Conservation (phyloP, 768 basidiomycete genomes). For the Candolleomyces efflorescens region DNA sequence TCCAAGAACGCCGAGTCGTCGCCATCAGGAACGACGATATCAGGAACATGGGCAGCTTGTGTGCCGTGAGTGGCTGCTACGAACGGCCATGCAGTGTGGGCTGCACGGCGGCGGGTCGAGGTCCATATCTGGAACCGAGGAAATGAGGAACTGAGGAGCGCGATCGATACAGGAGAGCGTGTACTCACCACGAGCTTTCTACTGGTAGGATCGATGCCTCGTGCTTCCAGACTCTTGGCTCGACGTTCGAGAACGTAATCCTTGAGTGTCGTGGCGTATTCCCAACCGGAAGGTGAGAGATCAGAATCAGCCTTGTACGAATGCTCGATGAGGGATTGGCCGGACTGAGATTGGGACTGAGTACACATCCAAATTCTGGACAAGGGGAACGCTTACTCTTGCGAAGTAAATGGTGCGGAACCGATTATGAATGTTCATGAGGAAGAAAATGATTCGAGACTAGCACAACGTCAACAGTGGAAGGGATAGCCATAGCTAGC, state of each 20-base stretch:
- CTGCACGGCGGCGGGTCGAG: constrained; percentile 85
- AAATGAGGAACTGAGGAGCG: neutral
- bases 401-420: constrained; percentile 96
- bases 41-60: constrained; percentile 11
- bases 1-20: neutral
- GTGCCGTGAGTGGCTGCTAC: constrained; percentile 32
- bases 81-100: constrained; percentile 98
- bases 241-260: constrained; percentile 87
- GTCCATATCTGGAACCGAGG: constrained; percentile 82
- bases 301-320: constrained; percentile 99
- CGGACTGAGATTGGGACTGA: constrained; percentile 54
- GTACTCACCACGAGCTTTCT: constrained; percentile 61
- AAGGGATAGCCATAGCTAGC: neutral
- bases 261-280: constrained; percentile 85
- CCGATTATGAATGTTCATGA: constrained; percentile 98
- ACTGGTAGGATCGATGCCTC: constrained; percentile 57
- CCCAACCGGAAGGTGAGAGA: constrained; percentile 92
- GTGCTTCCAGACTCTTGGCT: constrained; percentile 68
- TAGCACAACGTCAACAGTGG: constrained; percentile 26
- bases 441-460: constrained; percentile 95
- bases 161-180: neutral
- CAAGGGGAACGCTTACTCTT: constrained; percentile 42
- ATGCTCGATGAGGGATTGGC: constrained; percentile 97
- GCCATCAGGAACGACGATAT: constrained; percentile 2
- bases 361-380: neutral